Conservation (phyloP, 257 asterid genomes). For the Jacaranda mimosifolia region DNA sequence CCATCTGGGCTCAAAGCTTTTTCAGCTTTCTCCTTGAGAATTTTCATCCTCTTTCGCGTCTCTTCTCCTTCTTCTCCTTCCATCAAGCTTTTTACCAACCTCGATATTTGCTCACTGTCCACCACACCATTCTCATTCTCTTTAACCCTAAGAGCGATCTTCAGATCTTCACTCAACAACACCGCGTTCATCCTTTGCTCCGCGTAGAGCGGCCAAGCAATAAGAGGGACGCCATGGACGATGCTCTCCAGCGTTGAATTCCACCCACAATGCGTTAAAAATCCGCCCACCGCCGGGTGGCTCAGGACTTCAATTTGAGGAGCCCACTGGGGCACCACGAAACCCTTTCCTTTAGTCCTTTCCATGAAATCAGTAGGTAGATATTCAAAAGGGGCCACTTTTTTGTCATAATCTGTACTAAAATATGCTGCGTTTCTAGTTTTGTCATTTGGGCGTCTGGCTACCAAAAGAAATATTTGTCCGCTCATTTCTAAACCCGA, state of each 20-base stretch:
- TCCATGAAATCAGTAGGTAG: slow-evolving; percentile 46
- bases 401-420: background rate
- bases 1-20: too few species aligned
- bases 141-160: slow-evolving; percentile 31
- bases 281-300: too few species aligned
- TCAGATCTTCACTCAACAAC: slow-evolving; percentile 35
- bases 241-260: slow-evolving; percentile 56
- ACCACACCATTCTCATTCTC: slow-evolving; percentile 33
- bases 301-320: too few species aligned
- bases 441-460: slow-evolving; percentile 33
- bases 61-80: slow-evolving; percentile 36
- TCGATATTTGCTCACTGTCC: slow-evolving; percentile 22
- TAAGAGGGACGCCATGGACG: slow-evolving; percentile 49
- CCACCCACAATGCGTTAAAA: slow-evolving; percentile 30
- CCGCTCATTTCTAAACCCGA: slow-evolving; percentile 57
- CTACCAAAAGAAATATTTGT: slow-evolving; percentile 31
- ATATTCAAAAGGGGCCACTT: slow-evolving; percentile 26
- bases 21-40: too few species aligned
- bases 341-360: too few species aligned
- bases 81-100: slow-evolving; percentile 10
- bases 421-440: slow-evolving; percentile 45
- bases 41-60: slow-evolving; percentile 20
- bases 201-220: slow-evolving; percentile 60
- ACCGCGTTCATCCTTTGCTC: slow-evolving; percentile 58
- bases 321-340: too few species aligned